Conservation (phyloP, 2,329 filamentous ascomycete genomes). For the Exserohilum turcica region DNA sequence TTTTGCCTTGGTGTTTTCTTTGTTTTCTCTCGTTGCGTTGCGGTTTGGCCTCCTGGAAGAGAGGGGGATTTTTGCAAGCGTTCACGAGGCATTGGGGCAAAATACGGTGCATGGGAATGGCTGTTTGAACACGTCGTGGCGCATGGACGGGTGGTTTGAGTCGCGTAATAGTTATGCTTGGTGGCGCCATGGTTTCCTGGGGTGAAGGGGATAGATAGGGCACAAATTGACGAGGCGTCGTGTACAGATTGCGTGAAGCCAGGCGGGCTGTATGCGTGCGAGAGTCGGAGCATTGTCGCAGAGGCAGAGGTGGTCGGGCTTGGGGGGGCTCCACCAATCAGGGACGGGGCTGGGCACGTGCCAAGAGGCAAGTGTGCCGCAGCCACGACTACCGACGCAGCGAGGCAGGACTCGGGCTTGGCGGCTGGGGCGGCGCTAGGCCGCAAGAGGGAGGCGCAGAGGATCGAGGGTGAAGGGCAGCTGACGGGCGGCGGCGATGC, state of each 20-base stretch:
- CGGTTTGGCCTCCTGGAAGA: too few species aligned
- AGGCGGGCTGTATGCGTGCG: too few species aligned
- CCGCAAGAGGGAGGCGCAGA: conserved; percentile 2
- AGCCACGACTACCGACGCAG: not conserved
- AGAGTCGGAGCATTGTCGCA: not conserved
- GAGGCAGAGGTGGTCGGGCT: not conserved
- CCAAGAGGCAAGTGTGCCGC: conserved; percentile 2
- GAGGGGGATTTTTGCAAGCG: not conserved
- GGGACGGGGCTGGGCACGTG: not conserved
- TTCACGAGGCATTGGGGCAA: not conserved
- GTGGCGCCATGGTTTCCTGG: too few species aligned
- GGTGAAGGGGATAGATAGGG: too few species aligned
- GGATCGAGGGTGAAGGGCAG: not conserved
- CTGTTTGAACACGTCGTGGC: conserved; percentile 9
- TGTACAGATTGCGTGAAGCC: too few species aligned
- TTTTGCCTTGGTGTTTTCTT: not conserved
- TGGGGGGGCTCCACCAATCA: not conserved
- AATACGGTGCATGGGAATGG: conserved; percentile 12
- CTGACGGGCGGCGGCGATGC: not conserved
- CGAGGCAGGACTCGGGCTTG: conserved; percentile 4
- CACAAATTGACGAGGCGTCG: too few species aligned
- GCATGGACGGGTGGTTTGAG: not conserved
- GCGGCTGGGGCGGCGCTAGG: conserved; percentile 7
- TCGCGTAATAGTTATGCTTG: not conserved
- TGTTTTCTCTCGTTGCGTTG: too few species aligned